Conservation (phyloP, 495 filamentous ascomycete species). For the Hyaloscypha hepaticicola region DNA sequence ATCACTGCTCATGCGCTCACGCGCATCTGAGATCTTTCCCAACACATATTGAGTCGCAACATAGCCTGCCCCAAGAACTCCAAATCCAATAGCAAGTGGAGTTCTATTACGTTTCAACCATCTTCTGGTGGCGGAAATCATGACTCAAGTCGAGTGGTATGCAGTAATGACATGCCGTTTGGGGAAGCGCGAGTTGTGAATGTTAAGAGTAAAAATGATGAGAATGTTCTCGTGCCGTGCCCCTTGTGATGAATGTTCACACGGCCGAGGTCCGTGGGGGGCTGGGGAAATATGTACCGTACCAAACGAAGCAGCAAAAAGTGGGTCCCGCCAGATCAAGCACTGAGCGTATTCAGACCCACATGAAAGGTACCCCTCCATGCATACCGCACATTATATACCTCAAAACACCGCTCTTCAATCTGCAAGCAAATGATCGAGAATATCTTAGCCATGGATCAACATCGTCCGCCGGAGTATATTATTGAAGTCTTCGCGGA, state of each 20-base stretch:
- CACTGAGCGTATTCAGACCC: neutral
- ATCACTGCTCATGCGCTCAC: slow-evolving; percentile 93
- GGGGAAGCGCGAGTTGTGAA: neutral
- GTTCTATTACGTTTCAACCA: slow-evolving; percentile 94
- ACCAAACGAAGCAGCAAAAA: too few relatives aligned
- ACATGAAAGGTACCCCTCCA: slow-evolving; percentile 26
- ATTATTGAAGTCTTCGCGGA: slow-evolving; percentile 83
- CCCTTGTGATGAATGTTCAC: neutral
- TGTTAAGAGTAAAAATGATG: neutral
- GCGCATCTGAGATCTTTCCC: slow-evolving; percentile 84
- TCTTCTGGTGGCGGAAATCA: slow-evolving; percentile 79
- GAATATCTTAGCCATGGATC: slow-evolving; percentile 42
- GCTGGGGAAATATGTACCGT: slow-evolving; percentile 24
- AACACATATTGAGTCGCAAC: slow-evolving; percentile 89
- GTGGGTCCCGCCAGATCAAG: neutral
- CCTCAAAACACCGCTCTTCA: slow-evolving; percentile 1
- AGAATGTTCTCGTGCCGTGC: neutral
- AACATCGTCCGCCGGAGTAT: slow-evolving; percentile 70
- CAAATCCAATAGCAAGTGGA: slow-evolving; percentile 80
- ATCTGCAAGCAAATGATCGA: slow-evolving; percentile 17
- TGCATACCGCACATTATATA: slow-evolving; percentile 1
- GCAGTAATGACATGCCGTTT: slow-evolving; percentile 25
- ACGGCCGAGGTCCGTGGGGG: neutral
- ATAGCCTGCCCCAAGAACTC: slow-evolving; percentile 86
- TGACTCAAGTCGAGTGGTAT: slow-evolving; percentile 35